Evolutionary conservation across 23 red algal species (phyloP), one percentile per base, ranked within the genome.

Genomic region (Gracilariopsis chorda): DNA sequence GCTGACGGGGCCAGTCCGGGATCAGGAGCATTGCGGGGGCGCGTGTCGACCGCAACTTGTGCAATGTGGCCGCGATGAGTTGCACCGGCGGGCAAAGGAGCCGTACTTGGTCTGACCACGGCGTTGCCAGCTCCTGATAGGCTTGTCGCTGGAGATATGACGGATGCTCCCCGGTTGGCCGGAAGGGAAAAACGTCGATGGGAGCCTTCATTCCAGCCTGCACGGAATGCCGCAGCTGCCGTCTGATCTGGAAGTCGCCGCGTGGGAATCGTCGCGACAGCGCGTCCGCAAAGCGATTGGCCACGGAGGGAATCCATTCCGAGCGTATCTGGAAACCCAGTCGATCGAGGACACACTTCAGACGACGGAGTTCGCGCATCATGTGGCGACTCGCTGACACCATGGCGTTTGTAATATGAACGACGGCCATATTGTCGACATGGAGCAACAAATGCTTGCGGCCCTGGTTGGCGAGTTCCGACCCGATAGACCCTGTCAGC

Each of bases 341-440:
- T 6, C 16, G 19, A 16, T 59, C 35, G 1, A 88, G 59, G 19
- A 73, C 13, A 23, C 4, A 23, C 16, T 62, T 23, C 8, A 86
- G 81, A 55, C 34, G 27, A 7, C 81, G 37, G 19, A 86, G 59
- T 8, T 86, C 34, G 2, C 2, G 12, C 81, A 86, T 86, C 81
- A 86, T 70, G 5, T 21, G 11, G n/a, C 2, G 25, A 4, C 62
- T 74, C 23, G 83, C 83, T 7, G 61, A 42, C 2, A 88, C 43
- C 62, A 88, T 88, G 10, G 40, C 10, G 63, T 88, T 88, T 16
- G 52, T 14, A 17, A 72, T 28, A 12, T n/a, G 51, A 0, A 77
- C 84, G 29, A 88, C 84, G 8, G 84, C 84, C 45, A 57, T 48
- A 28, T 88, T 88, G 67, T 77, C 84, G 17, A 77, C 58, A 8